Base-by-base conservation (phyloP, 2,329 filamentous ascomycete species). In the Dendryphion nanum region DNA sequence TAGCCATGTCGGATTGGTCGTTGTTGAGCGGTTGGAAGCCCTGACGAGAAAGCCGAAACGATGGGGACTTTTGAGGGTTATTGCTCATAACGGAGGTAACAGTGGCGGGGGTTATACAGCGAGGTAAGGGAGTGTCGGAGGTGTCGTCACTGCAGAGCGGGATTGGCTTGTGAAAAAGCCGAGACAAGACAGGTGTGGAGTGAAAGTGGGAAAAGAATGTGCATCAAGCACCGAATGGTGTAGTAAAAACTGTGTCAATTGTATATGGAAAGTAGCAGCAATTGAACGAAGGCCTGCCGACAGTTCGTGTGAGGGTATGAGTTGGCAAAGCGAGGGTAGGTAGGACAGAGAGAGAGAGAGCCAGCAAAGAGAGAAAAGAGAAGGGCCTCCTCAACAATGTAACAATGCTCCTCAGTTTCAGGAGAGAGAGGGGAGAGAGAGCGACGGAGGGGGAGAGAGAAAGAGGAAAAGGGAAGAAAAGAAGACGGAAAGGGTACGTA, bases 1-100 rank as follows among this genome's bases (percentile, higher is more conserved):
- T 35, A 21, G 61, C 50, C 70, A 74, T 75, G 35, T 61, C 64
- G 16, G 38, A 10, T 37, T 37, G n/a, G 28, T 38, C 42, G 35
- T 51, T 53, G 47, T 48, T 46, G 37, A 67, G 47, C 28, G 56
- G 65, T 38, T 63, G 60, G 38, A 65, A 66, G 21, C 61, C 61
- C 44, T 65, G 57, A 29, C 53, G 53, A 16, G 61, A 65, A 35
- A 56, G 53, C 37, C 60, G 42, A 33, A 41, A 46, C 12, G 51
- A 45, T 26, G 49, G 42, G 23, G 47, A 44, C 21, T 44, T 52
- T 19, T 36, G 43, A 35, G 45, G 41, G 21, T 45, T 44, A 37
- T 30, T 40, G 30, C 48, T 41, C 51, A 53, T 55, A 18, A 41
- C 16, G 7, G 18, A 13, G 10, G 17, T 12, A n/a, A n/a, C n/a